Percentiles rank a stretch among this genome's conserved stretches.
These are phyloP conservation scores for Chaetomium fimeti DNA, from an alignment of 495 filamentous ascomycete species.

Conservation along the genomic window DNA sequence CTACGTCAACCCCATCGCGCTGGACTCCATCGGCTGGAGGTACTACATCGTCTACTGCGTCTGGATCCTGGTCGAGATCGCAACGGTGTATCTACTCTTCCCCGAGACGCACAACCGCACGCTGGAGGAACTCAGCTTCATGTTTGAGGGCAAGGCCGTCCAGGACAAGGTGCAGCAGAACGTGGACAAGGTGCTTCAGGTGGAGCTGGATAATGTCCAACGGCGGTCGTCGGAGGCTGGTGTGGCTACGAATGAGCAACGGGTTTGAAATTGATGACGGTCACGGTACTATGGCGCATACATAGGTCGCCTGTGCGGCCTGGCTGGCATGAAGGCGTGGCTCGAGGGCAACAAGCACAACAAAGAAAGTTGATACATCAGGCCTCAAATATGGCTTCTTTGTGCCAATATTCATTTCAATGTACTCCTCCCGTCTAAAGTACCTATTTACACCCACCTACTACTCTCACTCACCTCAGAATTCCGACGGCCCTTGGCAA, in stretches of 20 bases:
- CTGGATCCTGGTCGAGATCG: constrained; percentile 56
- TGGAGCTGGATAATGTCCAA: constrained; percentile 29
- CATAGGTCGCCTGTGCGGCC: no score
- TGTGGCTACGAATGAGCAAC: background rate
- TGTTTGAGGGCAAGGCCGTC: constrained; percentile 43
- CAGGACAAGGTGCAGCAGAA: constrained; percentile 38
- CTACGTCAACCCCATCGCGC: constrained; percentile 63
- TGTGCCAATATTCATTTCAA: background rate
- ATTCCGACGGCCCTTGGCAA: no score
- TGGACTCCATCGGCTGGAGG: constrained; percentile 57
- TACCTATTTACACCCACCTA: background rate
- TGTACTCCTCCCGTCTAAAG: background rate
- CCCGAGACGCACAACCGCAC: constrained; percentile 60
- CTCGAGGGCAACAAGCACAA: background rate
- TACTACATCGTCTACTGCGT: constrained; percentile 63
- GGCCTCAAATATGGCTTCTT: background rate
- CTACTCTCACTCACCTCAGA: no score
- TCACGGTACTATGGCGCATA: background rate
- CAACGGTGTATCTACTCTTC: constrained; percentile 59
- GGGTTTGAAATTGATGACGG: background rate
- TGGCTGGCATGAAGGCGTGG: no score
- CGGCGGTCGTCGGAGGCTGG: constrained; percentile 12
- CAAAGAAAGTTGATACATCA: background rate
- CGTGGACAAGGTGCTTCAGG: constrained; percentile 39
- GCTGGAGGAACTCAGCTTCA: constrained; percentile 45